Base-by-base conservation (phyloP, 164 flowering plant genomes). In the Buxus sempervirens region DNA sequence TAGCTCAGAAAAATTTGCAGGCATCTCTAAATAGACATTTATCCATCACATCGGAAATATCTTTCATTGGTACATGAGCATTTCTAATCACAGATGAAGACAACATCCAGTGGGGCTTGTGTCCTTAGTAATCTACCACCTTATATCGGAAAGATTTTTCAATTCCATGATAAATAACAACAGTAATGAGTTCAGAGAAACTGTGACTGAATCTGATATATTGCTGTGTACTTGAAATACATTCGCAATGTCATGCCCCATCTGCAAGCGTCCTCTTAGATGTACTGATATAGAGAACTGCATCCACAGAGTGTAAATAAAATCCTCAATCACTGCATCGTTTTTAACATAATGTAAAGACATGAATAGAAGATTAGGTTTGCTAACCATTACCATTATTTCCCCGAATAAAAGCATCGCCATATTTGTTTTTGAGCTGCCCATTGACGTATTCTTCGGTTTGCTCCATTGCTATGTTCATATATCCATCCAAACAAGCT, bases 381-480 rank as follows among this genome's bases (percentile, higher is more conserved):
- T 32, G 38, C 6, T 9, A 0, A 26, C 28, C 19, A 12, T 79
- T 87, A 91, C 98, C 98, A 75, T 94, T 94, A 68, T 94, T 94
- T 77, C 97, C 98, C 20, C 98, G 85, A 65, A 94, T 94, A 63
- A 94, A 94, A n/a, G 98, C 98, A 78, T 95, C 98, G 0, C 98
- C 98, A 65, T 95, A 95, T 71, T 95, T 91, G 75, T 95, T 95
- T 70, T 95, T 95, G 76, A 95, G 78, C 83, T 92, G 98, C 22
- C 98, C 98, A 62, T 95, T 95, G 54, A 95, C 98, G 45, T 95
- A 95, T 72, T 95, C 98, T 76, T 95, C 98, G 6, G 98, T 95
- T 78, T 95, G 98, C 78, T 95, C 97, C 97, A 95, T 95, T 19
- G 98, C 98, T 24, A 92, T 95, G 63, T 95, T 95, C 98, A 95